Evolutionary conservation across 2,329 filamentous ascomycete genomes (phyloP).

Genomic region (Cladobotryum protrusum): DNA sequence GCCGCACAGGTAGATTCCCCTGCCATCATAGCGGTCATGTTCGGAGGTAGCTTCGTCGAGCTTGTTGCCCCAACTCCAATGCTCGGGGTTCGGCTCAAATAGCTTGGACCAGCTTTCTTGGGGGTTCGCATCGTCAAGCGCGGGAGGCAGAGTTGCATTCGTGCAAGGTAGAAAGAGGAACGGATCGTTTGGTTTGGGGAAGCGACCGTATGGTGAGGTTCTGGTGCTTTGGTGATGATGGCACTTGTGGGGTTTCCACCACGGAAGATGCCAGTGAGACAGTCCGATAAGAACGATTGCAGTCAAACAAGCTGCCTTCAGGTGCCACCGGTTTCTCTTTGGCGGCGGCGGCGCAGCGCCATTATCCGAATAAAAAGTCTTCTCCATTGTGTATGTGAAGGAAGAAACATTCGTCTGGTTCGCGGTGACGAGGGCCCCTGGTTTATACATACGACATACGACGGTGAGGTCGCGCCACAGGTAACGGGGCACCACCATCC

Average conservation of each 20-base stretch:
- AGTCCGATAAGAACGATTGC: constrained; percentile 1
- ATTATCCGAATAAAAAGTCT: background rate
- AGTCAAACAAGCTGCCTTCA: background rate
- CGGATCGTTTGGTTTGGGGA: constrained; percentile 36
- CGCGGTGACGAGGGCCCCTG: no score
- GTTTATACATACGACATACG: no score
- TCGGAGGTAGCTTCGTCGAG: background rate
- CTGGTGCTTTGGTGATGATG: constrained; percentile 4
- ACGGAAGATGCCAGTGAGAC: constrained; percentile 1
- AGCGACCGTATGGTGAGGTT: constrained; percentile 18
- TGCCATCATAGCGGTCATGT: constrained; percentile 29
- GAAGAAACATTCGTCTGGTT: background rate
- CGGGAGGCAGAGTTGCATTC: constrained; percentile 32
- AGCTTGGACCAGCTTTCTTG: constrained; percentile 33
- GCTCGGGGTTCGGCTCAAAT: constrained; percentile 37
- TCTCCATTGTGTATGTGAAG: background rate
- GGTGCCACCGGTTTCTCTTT: constrained; percentile 2
- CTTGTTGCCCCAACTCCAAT: constrained; percentile 41
- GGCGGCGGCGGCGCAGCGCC: background rate
- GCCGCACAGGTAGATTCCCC: constrained; percentile 42
- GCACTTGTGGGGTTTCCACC: constrained; percentile 7
- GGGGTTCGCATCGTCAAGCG: constrained; percentile 33
- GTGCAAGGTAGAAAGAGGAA: constrained; percentile 45
- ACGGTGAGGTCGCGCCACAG: no score
- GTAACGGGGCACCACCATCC: no score